phyloP scores from a whole-genome alignment of 257 asterid genomes.

The Verbena officinalis region DNA sequence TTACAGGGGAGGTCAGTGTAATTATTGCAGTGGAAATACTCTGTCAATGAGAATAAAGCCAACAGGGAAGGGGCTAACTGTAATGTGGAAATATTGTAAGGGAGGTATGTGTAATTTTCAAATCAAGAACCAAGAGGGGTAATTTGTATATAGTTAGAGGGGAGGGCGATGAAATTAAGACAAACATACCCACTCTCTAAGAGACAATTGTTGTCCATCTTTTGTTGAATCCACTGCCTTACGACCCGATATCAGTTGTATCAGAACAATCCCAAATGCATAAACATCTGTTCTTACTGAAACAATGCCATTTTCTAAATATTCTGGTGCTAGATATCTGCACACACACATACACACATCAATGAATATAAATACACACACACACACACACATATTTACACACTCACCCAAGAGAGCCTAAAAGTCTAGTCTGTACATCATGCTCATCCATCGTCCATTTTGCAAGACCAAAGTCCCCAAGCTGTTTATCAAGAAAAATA shows the following conservation, averaged over 20 bases:
- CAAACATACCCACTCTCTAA: conserved; percentile 68
- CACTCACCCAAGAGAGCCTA: conserved; percentile 79
- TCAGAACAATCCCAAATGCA: conserved; percentile 70
- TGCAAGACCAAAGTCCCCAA: conserved; percentile 85
- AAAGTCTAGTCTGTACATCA: conserved; percentile 51
- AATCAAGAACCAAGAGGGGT: no score
- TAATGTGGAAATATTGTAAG: no score
- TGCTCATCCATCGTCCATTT: conserved; percentile 64
- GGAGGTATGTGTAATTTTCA: no score
- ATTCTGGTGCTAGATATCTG: conserved; percentile 87
- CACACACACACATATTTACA: neutral
- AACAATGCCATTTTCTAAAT: conserved; percentile 69
- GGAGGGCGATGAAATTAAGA: neutral
- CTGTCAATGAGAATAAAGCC: no score
- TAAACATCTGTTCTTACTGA: conserved; percentile 77
- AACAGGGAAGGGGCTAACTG: no score
- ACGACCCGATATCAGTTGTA: conserved; percentile 80
- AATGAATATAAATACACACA: neutral
- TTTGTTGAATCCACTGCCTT: conserved; percentile 54
- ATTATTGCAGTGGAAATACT: no score
- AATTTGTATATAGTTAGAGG: no score
- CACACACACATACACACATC: neutral
- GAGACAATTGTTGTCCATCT: conserved; percentile 53
- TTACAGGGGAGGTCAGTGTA: no score
- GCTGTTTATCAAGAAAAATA: conserved; percentile 39